These are phyloP conservation scores for Pseudogymnoascus verrucosus DNA, from an alignment of 2,329 filamentous ascomycete genomes.

Conservation along the genomic window DNA sequence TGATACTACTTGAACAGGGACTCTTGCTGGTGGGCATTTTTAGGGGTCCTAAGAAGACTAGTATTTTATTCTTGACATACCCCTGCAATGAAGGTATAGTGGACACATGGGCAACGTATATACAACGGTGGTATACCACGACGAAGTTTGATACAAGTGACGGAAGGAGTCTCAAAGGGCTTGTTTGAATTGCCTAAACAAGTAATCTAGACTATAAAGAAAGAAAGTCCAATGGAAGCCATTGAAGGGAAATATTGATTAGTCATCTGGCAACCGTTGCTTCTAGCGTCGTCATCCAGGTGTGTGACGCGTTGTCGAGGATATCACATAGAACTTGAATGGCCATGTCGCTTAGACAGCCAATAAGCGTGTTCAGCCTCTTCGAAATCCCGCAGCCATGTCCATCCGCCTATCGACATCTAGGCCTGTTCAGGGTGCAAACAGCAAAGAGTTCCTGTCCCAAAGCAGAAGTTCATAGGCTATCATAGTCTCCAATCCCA, in stretches of 20 bases:
- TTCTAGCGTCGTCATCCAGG: conserved; percentile 4
- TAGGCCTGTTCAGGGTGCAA: conserved; percentile 6
- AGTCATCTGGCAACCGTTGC: background rate
- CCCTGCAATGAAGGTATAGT: background rate
- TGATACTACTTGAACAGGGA: background rate
- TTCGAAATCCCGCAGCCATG: conserved; percentile 1
- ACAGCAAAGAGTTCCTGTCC: conserved; percentile 3
- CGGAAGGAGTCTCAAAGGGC: background rate
- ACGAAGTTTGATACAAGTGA: background rate
- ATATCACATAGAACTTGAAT: conserved; percentile 5
- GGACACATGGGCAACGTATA: background rate
- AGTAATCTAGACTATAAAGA: background rate
- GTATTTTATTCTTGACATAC: background rate
- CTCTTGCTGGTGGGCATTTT: background rate
- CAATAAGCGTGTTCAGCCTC: conserved; percentile 3
- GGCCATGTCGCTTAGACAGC: conserved; percentile 1
- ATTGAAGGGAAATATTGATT: background rate
- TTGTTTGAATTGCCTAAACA: conserved; percentile 4
- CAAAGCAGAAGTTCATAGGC: background rate
- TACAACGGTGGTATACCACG: background rate
- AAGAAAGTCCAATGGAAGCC: background rate
- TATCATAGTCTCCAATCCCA: background rate
- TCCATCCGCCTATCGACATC: conserved; percentile 4
- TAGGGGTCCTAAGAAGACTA: background rate
- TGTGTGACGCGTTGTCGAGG: conserved; percentile 1